Conservation (phyloP, 495 filamentous ascomycete species). For the Penicillium crystallinum region DNA sequence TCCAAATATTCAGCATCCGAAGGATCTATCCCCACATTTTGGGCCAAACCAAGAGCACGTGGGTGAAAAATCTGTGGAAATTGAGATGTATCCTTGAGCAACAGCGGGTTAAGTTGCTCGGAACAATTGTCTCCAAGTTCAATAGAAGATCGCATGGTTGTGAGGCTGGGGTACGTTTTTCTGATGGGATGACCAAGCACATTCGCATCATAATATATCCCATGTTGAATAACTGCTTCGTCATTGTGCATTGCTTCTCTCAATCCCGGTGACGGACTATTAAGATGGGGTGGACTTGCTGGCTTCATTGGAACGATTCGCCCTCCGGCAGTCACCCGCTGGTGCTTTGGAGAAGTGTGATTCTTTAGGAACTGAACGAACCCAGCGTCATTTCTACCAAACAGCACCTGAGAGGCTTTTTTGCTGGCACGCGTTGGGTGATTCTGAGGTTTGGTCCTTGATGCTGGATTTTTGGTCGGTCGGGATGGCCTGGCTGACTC, state of each 20-base stretch:
- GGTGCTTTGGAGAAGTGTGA: conserved; percentile 54
- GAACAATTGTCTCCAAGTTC: background rate
- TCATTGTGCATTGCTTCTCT: background rate
- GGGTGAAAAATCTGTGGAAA: too few species aligned
- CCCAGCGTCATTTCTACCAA: conserved; percentile 30
- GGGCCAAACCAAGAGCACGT: too few species aligned
- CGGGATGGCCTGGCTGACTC: background rate
- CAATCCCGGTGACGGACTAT: background rate
- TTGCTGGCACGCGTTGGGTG: conserved; percentile 14
- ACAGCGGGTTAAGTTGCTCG: too few species aligned
- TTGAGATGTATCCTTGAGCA: too few species aligned
- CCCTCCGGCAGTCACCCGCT: conserved; percentile 63
- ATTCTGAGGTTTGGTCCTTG: background rate
- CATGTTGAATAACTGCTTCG: too few species aligned
- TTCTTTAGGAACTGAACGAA: conserved; percentile 52
- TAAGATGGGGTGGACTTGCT: conserved; percentile 19
- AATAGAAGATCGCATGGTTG: background rate
- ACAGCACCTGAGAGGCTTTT: conserved; percentile 15
- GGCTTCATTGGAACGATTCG: conserved; percentile 52
- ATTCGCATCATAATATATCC: background rate
- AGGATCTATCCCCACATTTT: too few species aligned
- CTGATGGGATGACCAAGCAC: background rate
- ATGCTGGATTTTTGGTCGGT: background rate
- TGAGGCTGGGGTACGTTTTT: background rate
- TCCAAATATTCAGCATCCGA: too few species aligned